Conservation (phyloP, 192 early-diverging fungal species). For the Gryganskiella cystojenkinii region DNA sequence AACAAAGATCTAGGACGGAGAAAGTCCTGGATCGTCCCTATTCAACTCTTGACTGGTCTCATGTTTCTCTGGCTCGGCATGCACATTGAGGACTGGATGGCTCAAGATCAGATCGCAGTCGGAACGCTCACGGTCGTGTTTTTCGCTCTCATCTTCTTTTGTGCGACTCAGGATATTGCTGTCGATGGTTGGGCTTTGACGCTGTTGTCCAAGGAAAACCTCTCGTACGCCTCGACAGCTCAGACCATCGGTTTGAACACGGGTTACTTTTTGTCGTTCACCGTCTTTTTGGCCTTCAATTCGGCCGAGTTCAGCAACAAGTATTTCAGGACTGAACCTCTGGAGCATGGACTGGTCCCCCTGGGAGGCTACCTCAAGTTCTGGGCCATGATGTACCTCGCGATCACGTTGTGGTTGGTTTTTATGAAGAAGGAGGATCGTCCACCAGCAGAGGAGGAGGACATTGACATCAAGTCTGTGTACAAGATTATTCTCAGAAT, state of each 20-base stretch:
- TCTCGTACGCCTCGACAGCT: slow-evolving; percentile 92
- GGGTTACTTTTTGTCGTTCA: slow-evolving; percentile 96
- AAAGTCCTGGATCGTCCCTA: slow-evolving; percentile 98
- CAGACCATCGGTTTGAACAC: slow-evolving; percentile 97
- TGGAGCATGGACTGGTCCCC: slow-evolving; percentile 76
- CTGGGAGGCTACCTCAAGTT: slow-evolving; percentile 91
- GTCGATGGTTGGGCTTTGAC: slow-evolving; percentile 96
- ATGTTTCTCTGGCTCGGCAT: slow-evolving; percentile 83
- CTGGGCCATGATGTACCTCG: slow-evolving; percentile 90
- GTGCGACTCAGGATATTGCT: slow-evolving; percentile 92
- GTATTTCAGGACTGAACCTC: slow-evolving; percentile 76
- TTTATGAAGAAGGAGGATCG: slow-evolving; percentile 78
- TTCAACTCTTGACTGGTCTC: slow-evolving; percentile 87
- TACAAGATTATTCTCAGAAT: slow-evolving; percentile 93
- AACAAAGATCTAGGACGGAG: slow-evolving; percentile 84
- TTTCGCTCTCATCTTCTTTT: slow-evolving; percentile 88
- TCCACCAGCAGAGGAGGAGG: slow-evolving; percentile 21
- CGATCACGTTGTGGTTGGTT: slow-evolving; percentile 85
- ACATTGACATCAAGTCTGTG: slow-evolving; percentile 72
- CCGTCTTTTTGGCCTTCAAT: slow-evolving; percentile 96
- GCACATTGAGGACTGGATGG: slow-evolving; percentile 77
- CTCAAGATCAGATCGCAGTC: slow-evolving; percentile 68
- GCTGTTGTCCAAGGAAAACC: slow-evolving; percentile 88
- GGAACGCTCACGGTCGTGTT: slow-evolving; percentile 79
- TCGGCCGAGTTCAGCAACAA: slow-evolving; percentile 95